These are phyloP conservation scores for Collybia sp. DNA, from an alignment of 768 basidiomycete genomes.

Conservation along the genomic window DNA sequence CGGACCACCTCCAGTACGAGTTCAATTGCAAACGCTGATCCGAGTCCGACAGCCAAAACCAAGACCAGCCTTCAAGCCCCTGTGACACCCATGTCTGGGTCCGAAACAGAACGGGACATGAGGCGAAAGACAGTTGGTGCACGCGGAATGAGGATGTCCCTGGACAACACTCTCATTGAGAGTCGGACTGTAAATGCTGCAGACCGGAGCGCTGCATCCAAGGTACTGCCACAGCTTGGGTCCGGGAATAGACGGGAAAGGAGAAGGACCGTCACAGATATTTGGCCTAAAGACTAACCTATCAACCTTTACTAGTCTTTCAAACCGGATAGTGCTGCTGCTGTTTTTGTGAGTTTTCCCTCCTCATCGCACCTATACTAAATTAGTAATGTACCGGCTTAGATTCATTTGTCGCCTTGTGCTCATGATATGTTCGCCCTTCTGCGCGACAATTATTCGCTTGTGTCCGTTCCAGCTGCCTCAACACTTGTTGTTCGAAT, in stretches of 20 bases:
- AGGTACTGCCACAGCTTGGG: conserved; percentile 9
- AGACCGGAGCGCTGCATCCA: conserved; percentile 34
- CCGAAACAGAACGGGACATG: conserved; percentile 46
- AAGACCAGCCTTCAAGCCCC: conserved; percentile 5
- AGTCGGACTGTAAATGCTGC: conserved; percentile 28
- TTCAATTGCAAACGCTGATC: conserved; percentile 14
- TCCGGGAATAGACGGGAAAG: conserved; percentile 25
- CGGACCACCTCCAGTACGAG: conserved; percentile 22
- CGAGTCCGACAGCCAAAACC: conserved; percentile 10
- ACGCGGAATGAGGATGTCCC: conserved; percentile 32
- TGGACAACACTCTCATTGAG: conserved; percentile 32
- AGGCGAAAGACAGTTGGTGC: conserved; percentile 35
- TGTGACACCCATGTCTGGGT: conserved; percentile 23
- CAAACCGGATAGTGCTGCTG: too few relatives aligned
- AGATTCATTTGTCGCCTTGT: too few relatives aligned
- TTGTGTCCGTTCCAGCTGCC: too few relatives aligned
- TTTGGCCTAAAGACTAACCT: conserved; percentile 28
- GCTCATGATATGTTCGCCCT: too few relatives aligned
- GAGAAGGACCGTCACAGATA: conserved; percentile 41
- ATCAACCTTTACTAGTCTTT: too few relatives aligned
- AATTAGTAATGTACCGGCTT: too few relatives aligned
- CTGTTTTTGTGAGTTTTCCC: too few relatives aligned
- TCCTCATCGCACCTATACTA: too few relatives aligned
- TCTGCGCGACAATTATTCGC: too few relatives aligned
- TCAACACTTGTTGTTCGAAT: too few relatives aligned